These are phyloP conservation scores for Geum urbanum DNA, from an alignment of 306 rosid genomes.

Conservation along the genomic window DNA sequence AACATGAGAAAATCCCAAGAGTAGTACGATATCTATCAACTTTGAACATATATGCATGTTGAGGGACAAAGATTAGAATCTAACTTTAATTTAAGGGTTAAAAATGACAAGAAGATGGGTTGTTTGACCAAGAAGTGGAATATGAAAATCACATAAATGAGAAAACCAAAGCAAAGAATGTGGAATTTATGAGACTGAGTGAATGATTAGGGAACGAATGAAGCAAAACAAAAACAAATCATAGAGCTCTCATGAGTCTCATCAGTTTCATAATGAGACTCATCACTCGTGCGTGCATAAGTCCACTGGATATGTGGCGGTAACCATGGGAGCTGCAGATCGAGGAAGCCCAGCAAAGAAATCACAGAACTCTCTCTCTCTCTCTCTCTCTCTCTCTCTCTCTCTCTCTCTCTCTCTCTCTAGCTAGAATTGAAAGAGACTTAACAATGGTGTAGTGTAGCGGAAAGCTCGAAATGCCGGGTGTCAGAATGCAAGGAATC, in stretches of 20 bases:
- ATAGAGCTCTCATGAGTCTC: not conserved
- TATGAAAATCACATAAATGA: constrained; percentile 1
- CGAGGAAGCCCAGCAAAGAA: not conserved
- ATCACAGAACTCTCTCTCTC: not conserved
- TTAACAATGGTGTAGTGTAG: not conserved
- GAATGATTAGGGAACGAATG: constrained; percentile 11
- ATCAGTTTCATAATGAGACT: not conserved
- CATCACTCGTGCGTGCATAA: not conserved
- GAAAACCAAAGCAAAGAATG: constrained; percentile 4
- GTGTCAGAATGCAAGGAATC: not conserved
- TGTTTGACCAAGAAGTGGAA: not conserved
- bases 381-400: constrained; percentile 5
- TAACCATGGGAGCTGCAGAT: constrained; percentile 4
- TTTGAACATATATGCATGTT: not conserved
- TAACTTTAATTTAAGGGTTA: not conserved
- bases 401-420: constrained; percentile 1
- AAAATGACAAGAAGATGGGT: not conserved
- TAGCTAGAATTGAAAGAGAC: not conserved
- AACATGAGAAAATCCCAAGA: too few species aligned
- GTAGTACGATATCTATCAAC: not conserved
- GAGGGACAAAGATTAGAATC: not conserved
- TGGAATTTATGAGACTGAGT: constrained; percentile 1
- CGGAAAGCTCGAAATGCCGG: constrained; percentile 9
- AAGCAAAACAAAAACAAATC: not conserved
- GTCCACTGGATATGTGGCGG: not conserved